Conservation (phyloP, 2,329 filamentous ascomycete genomes). For the Ophiostoma piceae region DNA sequence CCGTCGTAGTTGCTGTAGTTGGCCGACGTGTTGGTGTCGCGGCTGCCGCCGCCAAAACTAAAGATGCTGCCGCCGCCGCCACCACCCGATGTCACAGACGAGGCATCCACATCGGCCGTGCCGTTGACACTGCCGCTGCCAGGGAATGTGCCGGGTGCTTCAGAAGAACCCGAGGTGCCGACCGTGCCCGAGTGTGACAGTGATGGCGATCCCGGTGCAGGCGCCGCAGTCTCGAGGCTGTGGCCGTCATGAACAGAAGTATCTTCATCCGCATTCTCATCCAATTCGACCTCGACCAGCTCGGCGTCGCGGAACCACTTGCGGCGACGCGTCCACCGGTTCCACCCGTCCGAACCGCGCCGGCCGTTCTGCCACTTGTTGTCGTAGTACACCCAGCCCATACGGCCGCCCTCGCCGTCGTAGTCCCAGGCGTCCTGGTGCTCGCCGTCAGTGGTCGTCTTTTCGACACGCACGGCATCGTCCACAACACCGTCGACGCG, state of each 20-base stretch:
- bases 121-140: slow-evolving; percentile 8
- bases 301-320: slow-evolving; percentile 98
- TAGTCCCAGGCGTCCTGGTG: slow-evolving; percentile 46
- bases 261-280: slow-evolving; percentile 23
- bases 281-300: slow-evolving; percentile 65
- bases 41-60: slow-evolving; percentile 24
- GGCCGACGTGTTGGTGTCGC: slow-evolving; percentile 3
- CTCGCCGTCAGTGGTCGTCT: slow-evolving; percentile 27
- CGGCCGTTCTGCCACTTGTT: slow-evolving; percentile 96
- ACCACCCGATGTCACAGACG: slow-evolving; percentile 12
- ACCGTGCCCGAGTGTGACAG: slow-evolving; percentile 21
- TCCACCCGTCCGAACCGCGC: slow-evolving; percentile 83
- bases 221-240: slow-evolving; percentile 22
- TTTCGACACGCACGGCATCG: slow-evolving; percentile 36
- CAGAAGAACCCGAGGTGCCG: slow-evolving; percentile 14
- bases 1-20: background rate
- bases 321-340: slow-evolving; percentile 81
- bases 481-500: slow-evolving; percentile 69
- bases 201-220: slow-evolving; percentile 20
- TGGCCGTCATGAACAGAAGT: slow-evolving; percentile 37
- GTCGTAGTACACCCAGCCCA: slow-evolving; percentile 96
- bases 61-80: slow-evolving; percentile 4
- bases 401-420: slow-evolving; percentile 56
- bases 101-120: slow-evolving; percentile 19
- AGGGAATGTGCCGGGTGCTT: background rate